Base-by-base conservation (phyloP, 441 rosid genomes). In the Brassica balearica region DNA sequence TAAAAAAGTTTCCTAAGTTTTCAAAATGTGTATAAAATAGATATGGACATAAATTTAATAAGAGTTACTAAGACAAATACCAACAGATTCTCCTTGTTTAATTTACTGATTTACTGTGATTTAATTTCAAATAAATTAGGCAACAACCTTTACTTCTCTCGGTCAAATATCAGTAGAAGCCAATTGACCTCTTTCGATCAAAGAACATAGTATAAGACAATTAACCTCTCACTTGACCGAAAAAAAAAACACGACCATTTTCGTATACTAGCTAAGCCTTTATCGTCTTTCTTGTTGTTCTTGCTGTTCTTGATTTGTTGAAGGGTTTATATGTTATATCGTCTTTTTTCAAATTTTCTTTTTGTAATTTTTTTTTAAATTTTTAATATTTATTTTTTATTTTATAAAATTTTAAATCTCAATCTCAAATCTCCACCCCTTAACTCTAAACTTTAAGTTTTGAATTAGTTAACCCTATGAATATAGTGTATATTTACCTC, bases 1-100 rank as follows among this genome's bases (percentile, higher is more conserved):
- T 34, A 65, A 65, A 51, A n/a, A 53, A 5, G 15, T 14, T 55
- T 68, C 60, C 17, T 72, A 32, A 65, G 20, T 63, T 15, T 58
- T 38, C 20, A 66, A 71, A 3, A 19, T 4, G 20, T 27, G 6
- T 34, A 36, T 1, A 20, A 36, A 19, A 36, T 58, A 71, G 20
- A 6, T 58, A 15, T 29, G 27, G 62, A 29, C 22, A 69, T 46
- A 14, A 23, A 46, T 6, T 68, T 23, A 43, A 6, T 19, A 1
- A 34, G 29, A 11, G 11, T 63, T 29, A 46, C 5, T 60, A 23
- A 23, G 63, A 56, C 63, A 22, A 63, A 64, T 7, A 27, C 8
- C 11, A 27, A 27, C 43, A 29, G 41, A 27, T 62, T 29, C 15
- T 19, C 25, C 12, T 56, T 55, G 61, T 17, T 55, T 55, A 55